Conservation (phyloP, 495 filamentous ascomycete species). For the Trichoderma asperelloides region DNA sequence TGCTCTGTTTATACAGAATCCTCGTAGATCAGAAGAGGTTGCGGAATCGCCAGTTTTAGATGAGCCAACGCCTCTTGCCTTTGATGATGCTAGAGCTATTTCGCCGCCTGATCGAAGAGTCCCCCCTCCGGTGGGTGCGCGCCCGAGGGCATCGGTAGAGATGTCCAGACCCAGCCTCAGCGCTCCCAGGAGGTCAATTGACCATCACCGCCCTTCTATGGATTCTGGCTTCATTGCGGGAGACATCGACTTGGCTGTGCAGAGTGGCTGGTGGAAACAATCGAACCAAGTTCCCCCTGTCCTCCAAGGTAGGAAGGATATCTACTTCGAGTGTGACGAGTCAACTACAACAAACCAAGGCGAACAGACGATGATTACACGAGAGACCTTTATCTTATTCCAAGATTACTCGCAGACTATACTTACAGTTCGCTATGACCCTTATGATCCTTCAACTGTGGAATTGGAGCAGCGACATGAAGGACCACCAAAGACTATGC, state of each 20-base stretch:
- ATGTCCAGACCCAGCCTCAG: constrained; percentile 38
- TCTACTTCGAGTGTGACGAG: constrained; percentile 79
- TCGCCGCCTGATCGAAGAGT: constrained; percentile 30
- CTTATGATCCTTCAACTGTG: constrained; percentile 60
- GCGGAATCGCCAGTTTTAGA: constrained; percentile 22
- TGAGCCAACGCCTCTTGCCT: constrained; percentile 7
- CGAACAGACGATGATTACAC: constrained; percentile 59
- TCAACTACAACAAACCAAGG: constrained; percentile 56
- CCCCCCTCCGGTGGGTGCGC: constrained; percentile 40
- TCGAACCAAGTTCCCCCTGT: constrained; percentile 65
- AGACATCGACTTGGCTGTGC: constrained; percentile 68
- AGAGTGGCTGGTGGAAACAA: constrained; percentile 76
- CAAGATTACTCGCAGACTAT: constrained; percentile 95
- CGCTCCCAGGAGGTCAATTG: constrained; percentile 59
- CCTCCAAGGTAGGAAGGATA: constrained; percentile 73
- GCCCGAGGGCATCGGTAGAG: constrained; percentile 61
- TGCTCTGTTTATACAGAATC: constrained; percentile 36
- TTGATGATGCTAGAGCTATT: constrained; percentile 20
- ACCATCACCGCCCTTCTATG: constrained; percentile 47
- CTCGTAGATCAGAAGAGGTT: constrained; percentile 39
- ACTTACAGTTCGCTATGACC: constrained; percentile 72
- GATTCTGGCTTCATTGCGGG: constrained; percentile 78
- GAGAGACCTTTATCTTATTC: constrained; percentile 78
- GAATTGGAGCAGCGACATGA: constrained; percentile 82
- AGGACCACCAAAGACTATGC: constrained; percentile 64